These are phyloP conservation scores for Quercus lobata DNA, from an alignment of 331 rosid genomes.

Conservation along the genomic window DNA sequence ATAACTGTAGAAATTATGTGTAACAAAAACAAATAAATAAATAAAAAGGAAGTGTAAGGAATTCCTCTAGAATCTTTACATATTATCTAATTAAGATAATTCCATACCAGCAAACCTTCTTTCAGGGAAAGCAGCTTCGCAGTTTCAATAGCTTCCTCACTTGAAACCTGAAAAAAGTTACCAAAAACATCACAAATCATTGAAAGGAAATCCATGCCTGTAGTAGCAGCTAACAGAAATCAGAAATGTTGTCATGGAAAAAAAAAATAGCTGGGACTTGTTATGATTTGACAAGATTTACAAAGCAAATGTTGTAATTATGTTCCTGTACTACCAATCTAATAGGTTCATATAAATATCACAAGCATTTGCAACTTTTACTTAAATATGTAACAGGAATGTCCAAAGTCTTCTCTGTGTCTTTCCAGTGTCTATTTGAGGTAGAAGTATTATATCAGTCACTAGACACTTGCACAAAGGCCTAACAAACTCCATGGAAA, in stretches of 20 bases:
- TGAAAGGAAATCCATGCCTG: background rate
- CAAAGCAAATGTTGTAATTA: background rate
- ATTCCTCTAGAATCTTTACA: background rate
- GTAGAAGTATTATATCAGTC: background rate
- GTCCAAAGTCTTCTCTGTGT: background rate
- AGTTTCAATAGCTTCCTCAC: constrained; percentile 87
- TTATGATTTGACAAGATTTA: background rate
- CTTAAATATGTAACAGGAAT: background rate
- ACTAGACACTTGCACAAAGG: background rate
- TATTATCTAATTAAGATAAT: no score
- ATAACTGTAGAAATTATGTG: background rate
- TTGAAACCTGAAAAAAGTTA: constrained; percentile 52
- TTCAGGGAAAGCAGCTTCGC: constrained; percentile 76
- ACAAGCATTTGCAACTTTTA: background rate
- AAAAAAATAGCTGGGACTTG: background rate
- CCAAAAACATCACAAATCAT: constrained; percentile 13
- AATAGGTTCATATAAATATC: background rate
- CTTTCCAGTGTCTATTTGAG: background rate
- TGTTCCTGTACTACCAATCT: background rate
- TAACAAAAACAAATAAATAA: no score
- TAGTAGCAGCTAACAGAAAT: background rate
- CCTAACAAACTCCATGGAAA: background rate
- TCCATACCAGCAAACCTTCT: constrained; percentile 63
- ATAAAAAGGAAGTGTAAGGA: background rate
- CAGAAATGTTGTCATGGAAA: background rate